Evolutionary conservation across 176 grass and related monocot species (phyloP).

Genomic region (Carex myosuroides): DNA sequence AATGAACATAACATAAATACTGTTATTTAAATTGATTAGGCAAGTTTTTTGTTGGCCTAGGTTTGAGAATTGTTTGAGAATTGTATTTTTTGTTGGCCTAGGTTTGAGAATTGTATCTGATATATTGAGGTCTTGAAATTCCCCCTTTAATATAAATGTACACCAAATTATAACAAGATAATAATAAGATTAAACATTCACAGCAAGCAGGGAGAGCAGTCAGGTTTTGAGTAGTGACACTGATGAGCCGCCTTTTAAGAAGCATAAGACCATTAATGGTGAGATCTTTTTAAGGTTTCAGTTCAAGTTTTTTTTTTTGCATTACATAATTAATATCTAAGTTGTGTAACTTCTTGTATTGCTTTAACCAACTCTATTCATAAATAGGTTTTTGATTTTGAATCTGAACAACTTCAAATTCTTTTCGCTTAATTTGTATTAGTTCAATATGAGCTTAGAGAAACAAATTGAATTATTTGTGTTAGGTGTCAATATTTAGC

Average conservation of each 20-base stretch:
- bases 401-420: not conserved
- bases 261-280: constrained; percentile 63
- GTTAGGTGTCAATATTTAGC: not conserved
- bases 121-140: not conserved
- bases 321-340: not conserved
- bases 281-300: constrained; percentile 39
- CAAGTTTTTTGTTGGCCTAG: too few species aligned
- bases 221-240: constrained; percentile 29
- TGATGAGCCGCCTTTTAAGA: constrained; percentile 36
- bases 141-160: not conserved
- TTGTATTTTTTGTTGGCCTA: too few species aligned
- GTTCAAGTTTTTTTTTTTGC: not conserved
- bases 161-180: not conserved
- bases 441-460: not conserved
- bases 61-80: too few species aligned
- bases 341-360: not conserved
- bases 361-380: not conserved
- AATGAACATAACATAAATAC: not conserved
- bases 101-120: not conserved
- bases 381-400: not conserved
- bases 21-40: not conserved
- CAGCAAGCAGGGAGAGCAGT: constrained; percentile 79
- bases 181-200: constrained; percentile 71
- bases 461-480: not conserved
- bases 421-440: not conserved